A percentile compares a stretch with the other conserved stretches of the same genome.
phyloP scores from a whole-genome alignment of 139 green algal genomes.

The Tetradesmus obliquus region DNA sequence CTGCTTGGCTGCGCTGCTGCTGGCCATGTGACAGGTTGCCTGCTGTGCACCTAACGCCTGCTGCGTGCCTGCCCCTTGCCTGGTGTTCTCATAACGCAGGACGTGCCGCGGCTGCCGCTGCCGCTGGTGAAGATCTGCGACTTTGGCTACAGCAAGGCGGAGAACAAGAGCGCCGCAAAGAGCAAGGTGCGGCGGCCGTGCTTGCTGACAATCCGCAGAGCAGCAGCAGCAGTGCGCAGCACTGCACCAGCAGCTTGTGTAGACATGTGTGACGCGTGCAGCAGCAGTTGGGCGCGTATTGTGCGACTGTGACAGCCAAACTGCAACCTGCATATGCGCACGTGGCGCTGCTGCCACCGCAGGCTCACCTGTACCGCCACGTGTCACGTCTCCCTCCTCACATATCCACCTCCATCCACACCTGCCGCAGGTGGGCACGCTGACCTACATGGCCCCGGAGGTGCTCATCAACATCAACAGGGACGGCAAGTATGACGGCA shows the following conservation, averaged over 20 bases:
- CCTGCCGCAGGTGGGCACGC: constrained; percentile 94
- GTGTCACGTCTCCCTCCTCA: too few species aligned
- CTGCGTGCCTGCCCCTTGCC: constrained; percentile 84
- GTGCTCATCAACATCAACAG: constrained; percentile 88
- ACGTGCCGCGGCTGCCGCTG: constrained; percentile 42
- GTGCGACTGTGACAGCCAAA: too few species aligned
- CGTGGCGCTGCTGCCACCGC: too few species aligned
- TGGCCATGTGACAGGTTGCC: neutral
- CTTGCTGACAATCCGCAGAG: neutral
- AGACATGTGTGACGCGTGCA: neutral
- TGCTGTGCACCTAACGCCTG: constrained; percentile 22
- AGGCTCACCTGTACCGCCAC: too few species aligned
- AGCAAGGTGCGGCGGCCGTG: constrained; percentile 45
- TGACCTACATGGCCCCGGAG: constrained; percentile 98
- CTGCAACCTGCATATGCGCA: too few species aligned
- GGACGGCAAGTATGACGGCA: constrained; percentile 91
- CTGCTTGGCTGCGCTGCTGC: neutral
- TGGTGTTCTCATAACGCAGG: constrained; percentile 87
- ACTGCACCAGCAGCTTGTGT: neutral
- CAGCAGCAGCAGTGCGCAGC: neutral
- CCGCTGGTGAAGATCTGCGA: constrained; percentile 78
- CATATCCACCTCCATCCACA: too few species aligned
- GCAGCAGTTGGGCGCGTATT: too few species aligned
- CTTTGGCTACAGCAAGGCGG: constrained; percentile 74
- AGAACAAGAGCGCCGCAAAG: constrained; percentile 52